phyloP scores from a whole-genome alignment of 1,284 basidiomycete species.

The Papiliotrema flavescens region DNA sequence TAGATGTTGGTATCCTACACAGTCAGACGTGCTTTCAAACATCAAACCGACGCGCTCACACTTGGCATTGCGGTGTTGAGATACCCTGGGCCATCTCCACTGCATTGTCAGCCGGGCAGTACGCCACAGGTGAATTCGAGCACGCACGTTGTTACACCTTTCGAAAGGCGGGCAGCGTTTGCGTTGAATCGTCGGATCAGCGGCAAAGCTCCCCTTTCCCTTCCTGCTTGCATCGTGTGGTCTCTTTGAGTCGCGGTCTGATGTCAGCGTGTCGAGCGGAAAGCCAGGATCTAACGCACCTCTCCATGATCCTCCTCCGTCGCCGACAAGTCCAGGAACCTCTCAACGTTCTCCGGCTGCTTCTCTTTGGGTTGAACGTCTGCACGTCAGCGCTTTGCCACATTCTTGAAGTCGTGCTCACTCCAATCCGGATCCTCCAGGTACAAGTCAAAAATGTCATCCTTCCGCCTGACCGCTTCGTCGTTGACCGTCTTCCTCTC shows the following conservation, averaged over 20 bases:
- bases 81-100: slow-evolving; percentile 6
- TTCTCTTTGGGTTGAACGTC: slow-evolving; percentile 75
- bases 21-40: neutral
- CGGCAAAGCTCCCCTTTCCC: slow-evolving; percentile 79
- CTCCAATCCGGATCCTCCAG: slow-evolving; percentile 92
- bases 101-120: slow-evolving; percentile 32
- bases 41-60: slow-evolving; percentile 2
- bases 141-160: slow-evolving; percentile 1
- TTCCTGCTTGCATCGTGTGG: slow-evolving; percentile 92
- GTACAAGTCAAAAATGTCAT: slow-evolving; percentile 93
- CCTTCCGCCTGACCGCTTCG: slow-evolving; percentile 79
- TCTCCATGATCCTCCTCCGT: slow-evolving; percentile 90
- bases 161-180: slow-evolving; percentile 81
- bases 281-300: slow-evolving; percentile 49
- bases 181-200: slow-evolving; percentile 97
- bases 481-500: slow-evolving; percentile 59
- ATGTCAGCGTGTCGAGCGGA: neutral
- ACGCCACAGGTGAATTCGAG: neutral
- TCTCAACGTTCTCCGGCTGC: slow-evolving; percentile 65
- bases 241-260: slow-evolving; percentile 84
- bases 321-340: slow-evolving; percentile 79
- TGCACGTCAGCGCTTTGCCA: slow-evolving; percentile 45
- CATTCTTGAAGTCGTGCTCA: slow-evolving; percentile 43
- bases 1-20: slow-evolving; percentile 49
- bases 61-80: slow-evolving; percentile 11